Conservation (phyloP, 2,329 filamentous ascomycete genomes). For the Botrytis fabae region DNA sequence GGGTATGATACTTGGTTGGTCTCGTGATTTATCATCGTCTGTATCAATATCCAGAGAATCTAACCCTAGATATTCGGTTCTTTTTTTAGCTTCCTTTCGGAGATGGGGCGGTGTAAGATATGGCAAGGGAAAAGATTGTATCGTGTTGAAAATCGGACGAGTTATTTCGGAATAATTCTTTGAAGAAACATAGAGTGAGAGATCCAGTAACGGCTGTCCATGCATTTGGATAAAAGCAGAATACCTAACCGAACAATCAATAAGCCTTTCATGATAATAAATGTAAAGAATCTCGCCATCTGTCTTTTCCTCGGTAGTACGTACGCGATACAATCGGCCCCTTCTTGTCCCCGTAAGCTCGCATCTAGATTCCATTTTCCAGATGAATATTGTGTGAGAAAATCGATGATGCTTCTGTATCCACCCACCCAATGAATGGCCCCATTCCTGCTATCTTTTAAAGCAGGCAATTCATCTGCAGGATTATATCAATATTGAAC, state of each 20-base stretch:
- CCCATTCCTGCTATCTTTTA: conserved; percentile 52
- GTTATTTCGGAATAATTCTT: conserved; percentile 81
- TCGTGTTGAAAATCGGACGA: conserved; percentile 74
- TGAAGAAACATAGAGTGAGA: conserved; percentile 86
- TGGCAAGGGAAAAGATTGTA: conserved; percentile 83
- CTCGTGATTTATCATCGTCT: conserved; percentile 41
- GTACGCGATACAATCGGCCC: conserved; percentile 52
- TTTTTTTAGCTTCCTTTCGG: conserved; percentile 66
- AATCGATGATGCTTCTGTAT: conserved; percentile 54
- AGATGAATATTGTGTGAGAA: conserved; percentile 46
- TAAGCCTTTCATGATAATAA: not conserved
- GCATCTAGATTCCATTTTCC: conserved; percentile 51
- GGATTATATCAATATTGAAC: conserved; percentile 21
- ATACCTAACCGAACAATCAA: conserved; percentile 45
- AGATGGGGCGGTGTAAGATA: conserved; percentile 79
- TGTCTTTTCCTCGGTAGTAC: conserved; percentile 28
- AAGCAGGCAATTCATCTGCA: conserved; percentile 56
- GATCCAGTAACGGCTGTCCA: conserved; percentile 76
- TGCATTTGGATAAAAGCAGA: conserved; percentile 71
- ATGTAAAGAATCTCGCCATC: not conserved
- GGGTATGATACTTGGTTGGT: conserved; percentile 41
- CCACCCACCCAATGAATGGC: conserved; percentile 49
- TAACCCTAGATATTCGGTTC: conserved; percentile 70
- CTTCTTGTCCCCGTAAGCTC: conserved; percentile 45
- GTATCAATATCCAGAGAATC: conserved; percentile 65